These are phyloP conservation scores for Houttuynia cordata DNA, from an alignment of 164 flowering plant genomes.

Conservation along the genomic window DNA sequence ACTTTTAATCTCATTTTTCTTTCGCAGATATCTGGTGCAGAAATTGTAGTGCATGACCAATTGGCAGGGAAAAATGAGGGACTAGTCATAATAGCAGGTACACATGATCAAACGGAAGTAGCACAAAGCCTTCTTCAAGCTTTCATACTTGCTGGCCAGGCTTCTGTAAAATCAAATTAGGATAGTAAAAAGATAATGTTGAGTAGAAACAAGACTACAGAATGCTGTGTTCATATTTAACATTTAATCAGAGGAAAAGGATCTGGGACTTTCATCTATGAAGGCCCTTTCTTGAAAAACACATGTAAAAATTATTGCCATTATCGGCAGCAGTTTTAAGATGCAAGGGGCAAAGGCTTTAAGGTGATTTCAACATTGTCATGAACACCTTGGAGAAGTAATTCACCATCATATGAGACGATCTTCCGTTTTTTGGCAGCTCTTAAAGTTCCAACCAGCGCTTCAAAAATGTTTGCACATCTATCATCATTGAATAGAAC, in stretches of 20 bases:
- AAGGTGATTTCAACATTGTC: constrained; percentile 80
- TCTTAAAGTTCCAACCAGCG: constrained; percentile 87
- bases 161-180: background rate
- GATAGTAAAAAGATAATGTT: background rate
- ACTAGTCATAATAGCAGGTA: constrained; percentile 66
- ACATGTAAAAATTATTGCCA: background rate
- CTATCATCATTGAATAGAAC: constrained; percentile 77
- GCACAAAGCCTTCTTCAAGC: constrained; percentile 96
- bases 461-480: constrained; percentile 95
- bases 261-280: background rate
- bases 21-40: constrained; percentile 86
- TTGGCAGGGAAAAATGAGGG: constrained; percentile 44
- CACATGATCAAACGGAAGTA: constrained; percentile 84
- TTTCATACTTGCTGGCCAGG: constrained; percentile 51
- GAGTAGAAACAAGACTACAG: background rate
- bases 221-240: background rate
- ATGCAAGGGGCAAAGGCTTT: constrained; percentile 27
- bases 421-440: constrained; percentile 88
- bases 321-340: background rate
- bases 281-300: background rate
- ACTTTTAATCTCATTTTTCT: background rate
- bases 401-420: constrained; percentile 68
- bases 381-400: constrained; percentile 90
- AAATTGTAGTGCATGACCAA: constrained; percentile 58
- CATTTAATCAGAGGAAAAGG: background rate